These are phyloP conservation scores for Beauveria varroae DNA, from an alignment of 2,329 filamentous ascomycete species.

Conservation along the genomic window DNA sequence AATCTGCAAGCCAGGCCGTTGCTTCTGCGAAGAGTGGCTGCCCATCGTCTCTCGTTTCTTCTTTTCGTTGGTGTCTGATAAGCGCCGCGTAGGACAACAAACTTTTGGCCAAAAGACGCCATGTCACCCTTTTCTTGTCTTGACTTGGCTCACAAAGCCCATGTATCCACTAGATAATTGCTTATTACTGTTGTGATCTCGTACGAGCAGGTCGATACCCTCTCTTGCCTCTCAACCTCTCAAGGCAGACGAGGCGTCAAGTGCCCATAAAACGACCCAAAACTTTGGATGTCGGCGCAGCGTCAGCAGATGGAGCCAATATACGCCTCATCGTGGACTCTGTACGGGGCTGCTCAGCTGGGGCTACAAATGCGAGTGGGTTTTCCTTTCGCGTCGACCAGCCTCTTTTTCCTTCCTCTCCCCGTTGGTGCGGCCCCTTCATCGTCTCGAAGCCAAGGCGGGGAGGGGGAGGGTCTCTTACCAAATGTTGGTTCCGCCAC, in stretches of 20 bases:
- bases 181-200: too few species aligned
- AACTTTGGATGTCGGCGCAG: neutral
- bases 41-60: neutral
- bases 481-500: neutral
- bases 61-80: neutral
- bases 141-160: neutral
- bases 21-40: neutral
- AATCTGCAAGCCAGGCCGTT: neutral
- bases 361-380: neutral
- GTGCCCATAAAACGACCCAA: neutral
- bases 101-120: neutral
- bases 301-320: neutral
- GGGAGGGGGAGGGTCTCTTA: neutral
- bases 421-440: neutral
- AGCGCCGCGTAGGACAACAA: neutral
- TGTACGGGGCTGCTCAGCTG: constrained; percentile 4
- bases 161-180: too few species aligned
- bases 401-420: neutral
- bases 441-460: neutral
- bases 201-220: neutral
- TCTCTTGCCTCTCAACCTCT: neutral
- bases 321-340: constrained; percentile 5
- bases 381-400: neutral
- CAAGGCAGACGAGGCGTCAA: neutral
- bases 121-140: neutral